Evolutionary conservation across 768 basidiomycete genomes (phyloP).

Genomic region (Hygrocybe coccinea): DNA sequence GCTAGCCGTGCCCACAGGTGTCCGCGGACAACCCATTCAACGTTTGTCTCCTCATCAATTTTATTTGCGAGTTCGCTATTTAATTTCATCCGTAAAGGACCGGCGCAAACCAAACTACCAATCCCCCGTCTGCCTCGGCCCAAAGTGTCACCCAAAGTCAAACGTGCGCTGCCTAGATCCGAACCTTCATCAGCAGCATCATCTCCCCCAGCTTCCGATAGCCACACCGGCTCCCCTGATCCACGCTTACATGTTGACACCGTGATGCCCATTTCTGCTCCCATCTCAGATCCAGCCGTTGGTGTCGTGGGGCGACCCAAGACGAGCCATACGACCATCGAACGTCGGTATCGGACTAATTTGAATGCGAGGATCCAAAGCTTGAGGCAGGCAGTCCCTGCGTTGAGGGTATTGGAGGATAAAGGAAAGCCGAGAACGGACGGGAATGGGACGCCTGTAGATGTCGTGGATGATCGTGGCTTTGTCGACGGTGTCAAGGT

Average conservation of each 20-base stretch:
- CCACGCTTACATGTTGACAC: constrained; percentile 12
- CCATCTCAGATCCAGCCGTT: background rate
- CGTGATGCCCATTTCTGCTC: constrained; percentile 3
- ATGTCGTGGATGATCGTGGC: constrained; percentile 71
- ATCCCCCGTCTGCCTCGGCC: constrained; percentile 35
- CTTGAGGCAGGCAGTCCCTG: constrained; percentile 76
- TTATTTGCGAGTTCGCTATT: background rate
- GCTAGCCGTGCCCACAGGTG: constrained; percentile 42
- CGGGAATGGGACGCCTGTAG: constrained; percentile 29
- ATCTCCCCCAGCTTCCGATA: constrained; percentile 24
- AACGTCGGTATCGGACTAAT: constrained; percentile 84
- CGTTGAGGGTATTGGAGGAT: constrained; percentile 71
- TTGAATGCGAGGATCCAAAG: constrained; percentile 82
- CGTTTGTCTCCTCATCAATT: constrained; percentile 14
- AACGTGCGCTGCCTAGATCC: constrained; percentile 18
- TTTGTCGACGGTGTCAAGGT: constrained; percentile 91
- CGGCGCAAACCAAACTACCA: constrained; percentile 32
- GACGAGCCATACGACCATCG: constrained; percentile 86
- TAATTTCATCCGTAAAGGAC: background rate
- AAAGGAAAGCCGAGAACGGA: constrained; percentile 39
- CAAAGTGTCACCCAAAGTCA: constrained; percentile 21
- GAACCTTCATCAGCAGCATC: constrained; percentile 42
- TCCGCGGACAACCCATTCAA: constrained; percentile 20
- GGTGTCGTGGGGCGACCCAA: constrained; percentile 50
- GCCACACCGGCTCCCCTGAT: constrained; percentile 14